Conservation (phyloP, 495 filamentous ascomycete species). For the Acidiella bohemica region DNA sequence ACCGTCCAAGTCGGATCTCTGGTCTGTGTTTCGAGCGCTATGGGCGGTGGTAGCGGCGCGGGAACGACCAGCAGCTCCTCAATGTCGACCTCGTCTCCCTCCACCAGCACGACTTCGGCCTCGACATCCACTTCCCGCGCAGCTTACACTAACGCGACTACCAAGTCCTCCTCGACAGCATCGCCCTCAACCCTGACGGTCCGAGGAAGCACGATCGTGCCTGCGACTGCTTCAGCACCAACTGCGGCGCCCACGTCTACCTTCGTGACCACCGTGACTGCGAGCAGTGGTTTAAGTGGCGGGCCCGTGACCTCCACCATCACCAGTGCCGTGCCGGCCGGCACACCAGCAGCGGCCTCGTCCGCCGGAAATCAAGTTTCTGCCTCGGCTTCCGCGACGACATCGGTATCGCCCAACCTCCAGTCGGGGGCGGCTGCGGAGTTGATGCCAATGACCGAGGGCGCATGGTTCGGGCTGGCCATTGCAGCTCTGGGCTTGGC, state of each 20-base stretch:
- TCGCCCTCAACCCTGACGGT: background rate
- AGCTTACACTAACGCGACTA: background rate
- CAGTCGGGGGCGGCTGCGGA: background rate
- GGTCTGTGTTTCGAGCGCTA: background rate
- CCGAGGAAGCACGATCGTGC: background rate
- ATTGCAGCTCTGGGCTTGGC: conserved; percentile 4
- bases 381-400: background rate
- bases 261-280: background rate
- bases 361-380: background rate
- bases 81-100: background rate
- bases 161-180: background rate
- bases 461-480: conserved; percentile 4
- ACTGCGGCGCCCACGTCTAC: background rate
- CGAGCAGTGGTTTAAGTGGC: background rate
- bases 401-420: background rate
- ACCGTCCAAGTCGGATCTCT: conserved; percentile 14
- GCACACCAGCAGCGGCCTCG: background rate
- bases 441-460: background rate
- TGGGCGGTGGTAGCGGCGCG: background rate
- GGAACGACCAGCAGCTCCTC: background rate
- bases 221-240: background rate
- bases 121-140: background rate
- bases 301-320: background rate
- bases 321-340: background rate
- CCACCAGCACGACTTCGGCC: background rate